Conservation (phyloP, 164 flowering plant species). For the Vitis amurensis region DNA sequence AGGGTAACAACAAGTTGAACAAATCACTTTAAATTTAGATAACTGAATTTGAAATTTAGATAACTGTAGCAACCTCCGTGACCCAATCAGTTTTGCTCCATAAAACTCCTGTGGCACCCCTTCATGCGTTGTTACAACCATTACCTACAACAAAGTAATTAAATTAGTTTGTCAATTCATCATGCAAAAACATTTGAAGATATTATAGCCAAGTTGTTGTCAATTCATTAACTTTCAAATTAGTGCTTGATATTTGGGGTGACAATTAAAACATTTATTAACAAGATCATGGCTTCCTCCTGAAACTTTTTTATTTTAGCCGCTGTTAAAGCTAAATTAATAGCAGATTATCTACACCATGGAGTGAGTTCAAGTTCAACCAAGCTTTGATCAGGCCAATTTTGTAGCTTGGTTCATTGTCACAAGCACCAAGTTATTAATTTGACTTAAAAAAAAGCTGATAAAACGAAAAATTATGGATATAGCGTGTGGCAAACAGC, state of each 20-base stretch:
- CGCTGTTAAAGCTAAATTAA: background rate
- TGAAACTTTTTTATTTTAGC: background rate
- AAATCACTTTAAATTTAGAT: no score
- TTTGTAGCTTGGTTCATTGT: background rate
- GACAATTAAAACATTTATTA: background rate
- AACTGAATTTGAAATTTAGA: background rate
- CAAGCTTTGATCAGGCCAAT: background rate
- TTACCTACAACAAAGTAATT: slow-evolving; percentile 52
- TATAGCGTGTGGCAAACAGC: no score
- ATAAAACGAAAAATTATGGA: background rate
- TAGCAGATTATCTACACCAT: background rate
- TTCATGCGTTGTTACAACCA: slow-evolving; percentile 99
- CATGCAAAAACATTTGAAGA: background rate
- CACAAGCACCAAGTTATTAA: background rate
- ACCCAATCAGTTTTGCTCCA: slow-evolving; percentile 92
- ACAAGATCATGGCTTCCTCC: background rate
- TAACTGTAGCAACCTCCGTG: slow-evolving; percentile 59
- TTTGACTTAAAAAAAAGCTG: background rate
- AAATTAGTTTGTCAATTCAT: slow-evolving; percentile 5
- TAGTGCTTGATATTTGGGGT: no score
- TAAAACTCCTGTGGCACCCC: slow-evolving; percentile 93
- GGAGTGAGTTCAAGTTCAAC: background rate
- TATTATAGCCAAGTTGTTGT: no score
- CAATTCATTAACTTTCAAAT: no score
- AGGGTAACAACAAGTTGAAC: background rate